These are phyloP conservation scores for Jacaranda copaia DNA, from an alignment of 257 asterid species.

Conservation along the genomic window DNA sequence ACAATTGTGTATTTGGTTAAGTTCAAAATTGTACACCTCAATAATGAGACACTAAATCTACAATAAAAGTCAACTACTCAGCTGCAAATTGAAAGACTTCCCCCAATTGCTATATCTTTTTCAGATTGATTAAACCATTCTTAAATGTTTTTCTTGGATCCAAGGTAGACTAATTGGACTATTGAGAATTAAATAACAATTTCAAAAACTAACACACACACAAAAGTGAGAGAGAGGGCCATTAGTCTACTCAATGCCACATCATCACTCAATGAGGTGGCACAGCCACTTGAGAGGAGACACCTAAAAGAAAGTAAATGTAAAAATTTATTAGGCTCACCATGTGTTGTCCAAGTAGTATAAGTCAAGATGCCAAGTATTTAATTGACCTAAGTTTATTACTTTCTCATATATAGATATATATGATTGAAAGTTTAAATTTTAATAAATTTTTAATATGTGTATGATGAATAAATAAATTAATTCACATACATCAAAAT, in stretches of 20 bases:
- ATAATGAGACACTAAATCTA: neutral
- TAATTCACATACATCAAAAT: too few species aligned
- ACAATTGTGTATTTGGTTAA: neutral
- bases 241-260: constrained; percentile 28
- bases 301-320: neutral
- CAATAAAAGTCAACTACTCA: constrained; percentile 34
- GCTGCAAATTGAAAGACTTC: constrained; percentile 19
- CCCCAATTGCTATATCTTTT: neutral
- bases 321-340: too few species aligned
- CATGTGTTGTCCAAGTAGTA: too few species aligned
- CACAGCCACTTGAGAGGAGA: neutral
- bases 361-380: too few species aligned
- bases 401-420: too few species aligned
- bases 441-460: too few species aligned
- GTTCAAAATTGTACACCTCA: neutral
- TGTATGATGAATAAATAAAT: too few species aligned
- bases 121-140: constrained; percentile 26
- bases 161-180: constrained; percentile 24
- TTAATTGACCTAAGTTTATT: too few species aligned
- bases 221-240: neutral
- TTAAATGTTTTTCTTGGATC: constrained; percentile 22
- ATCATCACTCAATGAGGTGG: constrained; percentile 33
- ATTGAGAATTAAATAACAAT: constrained; percentile 17
- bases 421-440: too few species aligned
- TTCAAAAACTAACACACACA: neutral